These are phyloP conservation scores for Parietaria judaica DNA, from an alignment of 306 rosid species.

Conservation along the genomic window DNA sequence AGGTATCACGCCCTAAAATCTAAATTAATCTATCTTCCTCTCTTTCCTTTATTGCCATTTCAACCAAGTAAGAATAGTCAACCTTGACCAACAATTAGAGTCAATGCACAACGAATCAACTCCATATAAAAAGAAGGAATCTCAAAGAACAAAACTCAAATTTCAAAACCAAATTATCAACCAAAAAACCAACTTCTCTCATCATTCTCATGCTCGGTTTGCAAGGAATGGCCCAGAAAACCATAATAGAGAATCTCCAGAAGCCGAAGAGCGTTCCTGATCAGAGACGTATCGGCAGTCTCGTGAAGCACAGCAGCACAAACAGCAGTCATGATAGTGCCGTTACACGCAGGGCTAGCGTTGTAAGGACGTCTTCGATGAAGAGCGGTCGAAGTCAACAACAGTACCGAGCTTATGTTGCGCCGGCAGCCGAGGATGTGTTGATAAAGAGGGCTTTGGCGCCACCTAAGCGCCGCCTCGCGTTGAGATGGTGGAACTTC, in stretches of 20 bases:
- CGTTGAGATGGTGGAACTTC: slow-evolving; percentile 75
- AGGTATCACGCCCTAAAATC: too few relatives aligned
- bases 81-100: too few relatives aligned
- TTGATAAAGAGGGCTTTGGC: slow-evolving; percentile 63
- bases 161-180: too few relatives aligned
- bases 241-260: background rate
- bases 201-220: background rate
- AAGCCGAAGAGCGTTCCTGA: background rate
- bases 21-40: too few relatives aligned
- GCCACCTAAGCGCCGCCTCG: slow-evolving; percentile 45
- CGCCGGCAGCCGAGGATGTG: slow-evolving; percentile 38
- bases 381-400: background rate
- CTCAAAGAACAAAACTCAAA: too few relatives aligned
- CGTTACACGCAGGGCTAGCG: background rate
- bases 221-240: slow-evolving; percentile 5
- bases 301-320: background rate
- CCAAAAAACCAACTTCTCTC: too few relatives aligned
- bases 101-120: too few relatives aligned
- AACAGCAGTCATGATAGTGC: background rate
- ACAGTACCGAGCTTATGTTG: background rate
- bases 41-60: too few relatives aligned
- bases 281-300: background rate
- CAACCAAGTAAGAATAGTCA: too few relatives aligned
- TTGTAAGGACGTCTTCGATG: background rate
- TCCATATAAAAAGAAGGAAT: too few relatives aligned